phyloP scores from a whole-genome alignment of 1,284 basidiomycete genomes.

The Microbotryum scabiosae region DNA sequence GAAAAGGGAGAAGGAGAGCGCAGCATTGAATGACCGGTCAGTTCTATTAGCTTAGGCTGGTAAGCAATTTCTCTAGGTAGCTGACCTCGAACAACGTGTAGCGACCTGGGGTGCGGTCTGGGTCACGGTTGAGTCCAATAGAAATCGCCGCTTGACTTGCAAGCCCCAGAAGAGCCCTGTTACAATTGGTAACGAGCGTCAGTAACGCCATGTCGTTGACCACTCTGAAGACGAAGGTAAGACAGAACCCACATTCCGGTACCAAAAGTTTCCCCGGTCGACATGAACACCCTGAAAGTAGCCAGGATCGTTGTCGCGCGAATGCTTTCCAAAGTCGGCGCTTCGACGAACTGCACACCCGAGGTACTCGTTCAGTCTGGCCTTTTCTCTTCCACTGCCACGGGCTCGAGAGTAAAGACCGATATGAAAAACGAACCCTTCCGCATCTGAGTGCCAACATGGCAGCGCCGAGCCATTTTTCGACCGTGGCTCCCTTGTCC shows the following conservation, averaged over 20 bases:
- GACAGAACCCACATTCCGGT: conserved; percentile 23
- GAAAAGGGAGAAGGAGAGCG: background rate
- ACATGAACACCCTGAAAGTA: conserved; percentile 26
- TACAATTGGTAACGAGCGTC: background rate
- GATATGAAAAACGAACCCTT: background rate
- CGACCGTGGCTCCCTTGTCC: conserved; percentile 18
- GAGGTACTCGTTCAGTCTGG: background rate
- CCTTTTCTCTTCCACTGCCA: too few relatives aligned
- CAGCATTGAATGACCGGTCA: background rate
- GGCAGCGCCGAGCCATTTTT: conserved; percentile 25
- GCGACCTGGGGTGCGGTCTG: conserved; percentile 19
- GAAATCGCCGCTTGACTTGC: conserved; percentile 20
- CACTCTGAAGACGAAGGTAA: background rate
- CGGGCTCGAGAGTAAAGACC: background rate
- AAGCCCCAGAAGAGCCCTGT: conserved; percentile 21
- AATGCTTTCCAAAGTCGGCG: conserved; percentile 22
- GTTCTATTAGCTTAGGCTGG: background rate
- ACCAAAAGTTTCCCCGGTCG: conserved; percentile 20
- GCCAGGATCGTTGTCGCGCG: conserved; percentile 17
- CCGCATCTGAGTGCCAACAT: conserved; percentile 27
- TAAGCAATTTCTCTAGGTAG: too few relatives aligned
- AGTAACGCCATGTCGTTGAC: background rate
- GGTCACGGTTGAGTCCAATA: conserved; percentile 29
- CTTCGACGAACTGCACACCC: conserved; percentile 16
- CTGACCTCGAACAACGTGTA: conserved; percentile 26